Evolutionary conservation across 2,329 filamentous ascomycete species (phyloP), one percentile per base, ranked within the genome.

Genomic region (Coniochaeta pulveracea): DNA sequence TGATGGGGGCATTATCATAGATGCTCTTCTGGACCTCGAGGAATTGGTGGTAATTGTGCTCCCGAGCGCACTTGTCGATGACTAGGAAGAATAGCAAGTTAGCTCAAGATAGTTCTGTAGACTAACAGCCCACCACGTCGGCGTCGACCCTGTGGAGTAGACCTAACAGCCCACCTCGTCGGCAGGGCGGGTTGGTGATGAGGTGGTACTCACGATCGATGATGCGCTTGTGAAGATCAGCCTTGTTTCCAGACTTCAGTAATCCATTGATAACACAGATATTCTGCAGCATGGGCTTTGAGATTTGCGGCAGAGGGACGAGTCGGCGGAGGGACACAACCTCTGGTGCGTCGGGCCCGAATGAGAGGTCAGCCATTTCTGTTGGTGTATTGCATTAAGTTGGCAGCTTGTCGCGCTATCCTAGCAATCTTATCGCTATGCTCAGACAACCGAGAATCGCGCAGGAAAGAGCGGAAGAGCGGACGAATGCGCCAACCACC

Each of bases 231-330:
- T 94, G 86, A 38, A 96, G 63, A 26, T 82, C 72, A 21, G 76
- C 74, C 64, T 98, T 98, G 48, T 91, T 80, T 14, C 91, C 91
- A 18, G 80, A 83, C 39, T 84, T 80, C 43, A 74, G 71, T 22
- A 93, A 64, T 29, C 76, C 72, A 59, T 93, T 84, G 39, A 72
- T 64, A 41, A 75, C 71, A 50, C 89, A 82, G 43, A 96, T 79
- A 34, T 68, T 68, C 47, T 85, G 83, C 31, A 95, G 70, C 47
- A 88, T 77, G 14, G 63, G 58, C 47, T 75, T 75, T 19, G 72
- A 56, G 15, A 76, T 53, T 10, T 56, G 43, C 22, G 53, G 60
- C 26, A 54, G 53, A 38, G 65, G 55, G 11, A 66, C 55, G 35
- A 60, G 55, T 39, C 62, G 54, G 27, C 63, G 51, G 33, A 75